Evolutionary conservation across 768 basidiomycete species (phyloP).

Genomic region (Lactarius vividus): DNA sequence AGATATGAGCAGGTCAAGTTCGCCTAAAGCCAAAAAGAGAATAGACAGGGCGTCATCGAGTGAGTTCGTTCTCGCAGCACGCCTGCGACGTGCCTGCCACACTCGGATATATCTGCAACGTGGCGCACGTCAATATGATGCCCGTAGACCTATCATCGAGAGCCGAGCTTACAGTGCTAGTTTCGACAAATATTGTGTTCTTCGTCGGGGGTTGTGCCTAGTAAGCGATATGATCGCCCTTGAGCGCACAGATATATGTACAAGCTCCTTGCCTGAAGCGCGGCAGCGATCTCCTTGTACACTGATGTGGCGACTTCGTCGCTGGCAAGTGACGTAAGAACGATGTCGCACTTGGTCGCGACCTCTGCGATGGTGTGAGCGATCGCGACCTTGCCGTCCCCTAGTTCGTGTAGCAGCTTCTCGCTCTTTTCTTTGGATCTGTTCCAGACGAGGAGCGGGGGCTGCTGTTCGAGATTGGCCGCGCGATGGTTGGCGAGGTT

Average conservation of each 20-base stretch:
- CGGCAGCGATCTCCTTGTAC: conserved; percentile 58
- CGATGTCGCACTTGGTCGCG: conserved; percentile 52
- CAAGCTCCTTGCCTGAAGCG: conserved; percentile 48
- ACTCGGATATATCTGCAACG: conserved; percentile 50
- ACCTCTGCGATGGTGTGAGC: conserved; percentile 39
- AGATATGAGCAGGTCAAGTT: conserved; percentile 68
- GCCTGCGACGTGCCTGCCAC: conserved; percentile 40
- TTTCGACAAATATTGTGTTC: conserved; percentile 81
- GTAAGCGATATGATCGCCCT: not conserved
- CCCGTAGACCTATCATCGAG: too few species aligned
- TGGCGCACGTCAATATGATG: conserved; percentile 4
- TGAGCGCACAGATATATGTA: not conserved
- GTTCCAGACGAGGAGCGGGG: conserved; percentile 73
- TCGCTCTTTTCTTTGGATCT: conserved; percentile 62
- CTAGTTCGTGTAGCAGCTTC: conserved; percentile 54
- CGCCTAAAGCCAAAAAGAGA: conserved; percentile 39
- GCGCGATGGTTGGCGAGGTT: conserved; percentile 65
- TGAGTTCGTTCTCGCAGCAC: not conserved
- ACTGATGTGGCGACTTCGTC: conserved; percentile 67
- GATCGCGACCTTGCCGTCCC: conserved; percentile 48
- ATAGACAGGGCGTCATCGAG: conserved; percentile 8
- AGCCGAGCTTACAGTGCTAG: conserved; percentile 62
- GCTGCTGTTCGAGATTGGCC: conserved; percentile 36
- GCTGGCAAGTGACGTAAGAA: conserved; percentile 69
- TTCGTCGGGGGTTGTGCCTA: conserved; percentile 41